A percentile compares a stretch with the other conserved stretches of the same genome.
These are phyloP conservation scores for Pichia exigua DNA, from an alignment of 805 yeast genomes.

Conservation along the genomic window DNA sequence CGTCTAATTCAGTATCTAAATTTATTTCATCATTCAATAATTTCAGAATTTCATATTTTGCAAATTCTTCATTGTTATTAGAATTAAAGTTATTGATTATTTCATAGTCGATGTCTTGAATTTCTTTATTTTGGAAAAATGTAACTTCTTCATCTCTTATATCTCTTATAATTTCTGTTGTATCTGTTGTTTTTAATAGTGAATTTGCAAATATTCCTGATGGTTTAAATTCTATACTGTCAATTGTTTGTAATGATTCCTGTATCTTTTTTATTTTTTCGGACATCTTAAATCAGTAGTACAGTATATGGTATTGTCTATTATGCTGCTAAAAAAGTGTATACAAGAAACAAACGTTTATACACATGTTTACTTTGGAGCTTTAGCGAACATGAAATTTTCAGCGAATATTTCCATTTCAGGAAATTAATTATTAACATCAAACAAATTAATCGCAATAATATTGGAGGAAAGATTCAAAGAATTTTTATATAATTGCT, in stretches of 20 bases:
- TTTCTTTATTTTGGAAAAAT: constrained; percentile 9
- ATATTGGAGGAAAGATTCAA: too few relatives aligned
- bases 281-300: neutral
- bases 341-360: too few relatives aligned
- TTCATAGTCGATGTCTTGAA: constrained; percentile 10
- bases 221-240: constrained; percentile 1
- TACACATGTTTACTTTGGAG: neutral
- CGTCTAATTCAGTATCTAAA: neutral
- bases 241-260: neutral
- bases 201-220: constrained; percentile 13
- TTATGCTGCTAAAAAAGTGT: too few relatives aligned
- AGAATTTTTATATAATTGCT: too few relatives aligned
- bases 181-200: constrained; percentile 9
- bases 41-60: constrained; percentile 2
- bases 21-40: constrained; percentile 1
- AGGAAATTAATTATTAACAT: neutral
- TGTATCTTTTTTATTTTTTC: neutral
- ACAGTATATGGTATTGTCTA: too few relatives aligned
- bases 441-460: too few relatives aligned
- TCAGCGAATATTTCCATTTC: neutral
- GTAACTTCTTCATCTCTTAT: constrained; percentile 11
- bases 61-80: neutral
- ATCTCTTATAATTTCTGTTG: constrained; percentile 13
- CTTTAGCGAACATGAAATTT: neutral
- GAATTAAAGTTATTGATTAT: constrained; percentile 4